phyloP scores from a whole-genome alignment of 768 basidiomycete species.

The Tremella mesenterica region DNA sequence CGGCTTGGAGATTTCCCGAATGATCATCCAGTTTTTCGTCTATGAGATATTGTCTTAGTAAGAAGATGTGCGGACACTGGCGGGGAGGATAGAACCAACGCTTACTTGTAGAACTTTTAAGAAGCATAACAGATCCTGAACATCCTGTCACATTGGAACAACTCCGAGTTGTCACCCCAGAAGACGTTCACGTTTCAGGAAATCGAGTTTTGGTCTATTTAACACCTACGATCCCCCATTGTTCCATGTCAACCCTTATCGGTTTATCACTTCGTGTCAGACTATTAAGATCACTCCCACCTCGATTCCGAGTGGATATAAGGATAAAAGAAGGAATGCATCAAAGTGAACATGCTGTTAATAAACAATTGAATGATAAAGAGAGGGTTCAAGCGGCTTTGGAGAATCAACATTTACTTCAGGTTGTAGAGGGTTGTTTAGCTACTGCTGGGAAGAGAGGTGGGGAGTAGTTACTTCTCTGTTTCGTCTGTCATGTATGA shows the following conservation, averaged over 20 bases:
- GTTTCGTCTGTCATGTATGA: too few relatives aligned
- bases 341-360: conserved; percentile 89
- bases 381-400: conserved; percentile 94
- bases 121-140: conserved; percentile 89
- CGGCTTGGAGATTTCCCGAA: too few relatives aligned
- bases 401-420: conserved; percentile 77
- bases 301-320: conserved; percentile 90
- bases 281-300: conserved; percentile 76
- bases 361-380: conserved; percentile 98
- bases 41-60: too few relatives aligned
- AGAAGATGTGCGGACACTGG: neutral
- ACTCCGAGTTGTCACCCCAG: conserved; percentile 83
- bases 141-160: conserved; percentile 87
- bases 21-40: too few relatives aligned
- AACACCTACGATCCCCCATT: conserved; percentile 95
- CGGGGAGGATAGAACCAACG: neutral
- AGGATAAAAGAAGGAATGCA: conserved; percentile 87
- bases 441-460: conserved; percentile 48
- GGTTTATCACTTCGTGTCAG: conserved; percentile 94
- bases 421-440: conserved; percentile 75
- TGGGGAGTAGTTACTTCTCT: too few relatives aligned
- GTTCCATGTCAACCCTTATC: conserved; percentile 93
- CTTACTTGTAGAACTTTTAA: conserved; percentile 62
- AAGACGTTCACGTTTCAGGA: conserved; percentile 60
- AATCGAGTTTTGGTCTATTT: conserved; percentile 76